Base-by-base conservation (phyloP, 164 flowering plant genomes). In the Vitis rupestris region DNA sequence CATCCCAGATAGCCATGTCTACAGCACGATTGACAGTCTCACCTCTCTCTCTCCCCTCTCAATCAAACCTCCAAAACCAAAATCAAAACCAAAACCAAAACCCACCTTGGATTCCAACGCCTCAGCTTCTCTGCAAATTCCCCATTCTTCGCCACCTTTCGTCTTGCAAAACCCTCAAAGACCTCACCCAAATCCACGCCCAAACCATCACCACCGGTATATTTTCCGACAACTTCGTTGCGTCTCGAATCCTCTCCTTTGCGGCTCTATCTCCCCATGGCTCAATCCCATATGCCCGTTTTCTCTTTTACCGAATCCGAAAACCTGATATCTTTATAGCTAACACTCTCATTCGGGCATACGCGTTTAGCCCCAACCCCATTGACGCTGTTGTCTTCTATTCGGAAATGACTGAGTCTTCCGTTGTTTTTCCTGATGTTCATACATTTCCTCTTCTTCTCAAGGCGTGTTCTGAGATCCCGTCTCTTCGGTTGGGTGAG, bases 101-200 rank as follows among this genome's bases (percentile, higher is more conserved):
- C 58, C 69, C 71, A 13, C 70, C 59, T 17, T 78, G 80, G 80
- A 50, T 78, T 63, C 80, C 80, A 29, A 19, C 72, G 9, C 12
- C 78, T 7, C 59, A 67, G 48, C 75, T 78, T 16, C 59, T 78
- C 50, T 37, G 72, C 12, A 17, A 71, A 63, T 73, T 74, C 75
- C 80, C 80, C 0, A 16, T 55, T n/a, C 81, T 78, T 10, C 64
- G 56, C 27, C 69, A 70, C 57, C 75, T 78, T 64, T 47, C 47
- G n/a, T 78, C 81, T 29, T 77, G 81, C 75, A 78, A 73, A 14
- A 51, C 74, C 63, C 63, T 69, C 61, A 72, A 67, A 16, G 78
- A 80, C 1, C 74, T 77, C 47, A 23, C 58, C 10, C 85, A 82
- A 78, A 75, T 80, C 72, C 83, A 82, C 29, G 74, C 83, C 61